Conservation (phyloP, 2,329 filamentous ascomycete species). For the Saccharata proteae region DNA sequence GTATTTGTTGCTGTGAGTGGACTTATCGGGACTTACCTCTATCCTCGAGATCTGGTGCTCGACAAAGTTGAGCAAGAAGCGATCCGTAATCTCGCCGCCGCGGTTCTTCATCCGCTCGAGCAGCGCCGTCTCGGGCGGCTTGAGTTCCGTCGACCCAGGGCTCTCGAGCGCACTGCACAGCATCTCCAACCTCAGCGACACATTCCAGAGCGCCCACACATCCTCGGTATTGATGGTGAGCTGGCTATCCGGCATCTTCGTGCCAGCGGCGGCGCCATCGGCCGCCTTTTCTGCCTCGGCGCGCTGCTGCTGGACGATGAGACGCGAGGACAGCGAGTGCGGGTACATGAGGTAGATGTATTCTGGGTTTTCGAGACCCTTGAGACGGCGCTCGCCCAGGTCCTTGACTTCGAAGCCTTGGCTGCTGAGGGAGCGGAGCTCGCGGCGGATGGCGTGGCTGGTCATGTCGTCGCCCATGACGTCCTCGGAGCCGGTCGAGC, state of each 20-base stretch:
- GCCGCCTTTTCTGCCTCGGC: constrained; percentile 34
- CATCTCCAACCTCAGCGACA: constrained; percentile 84
- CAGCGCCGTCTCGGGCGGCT: constrained; percentile 71
- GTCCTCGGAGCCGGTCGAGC: constrained; percentile 59
- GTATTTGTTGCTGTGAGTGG: too few relatives aligned
- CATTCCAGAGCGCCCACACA: constrained; percentile 81
- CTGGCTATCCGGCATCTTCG: constrained; percentile 49
- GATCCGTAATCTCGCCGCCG: constrained; percentile 78
- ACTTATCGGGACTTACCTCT: constrained; percentile 52
- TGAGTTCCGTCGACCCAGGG: constrained; percentile 48
- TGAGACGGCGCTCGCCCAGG: constrained; percentile 86
- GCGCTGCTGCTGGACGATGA: constrained; percentile 53
- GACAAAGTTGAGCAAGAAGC: constrained; percentile 77
- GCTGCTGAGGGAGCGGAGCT: constrained; percentile 73
- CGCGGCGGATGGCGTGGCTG: constrained; percentile 68
- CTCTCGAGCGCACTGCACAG: constrained; percentile 81
- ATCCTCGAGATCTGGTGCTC: constrained; percentile 93
- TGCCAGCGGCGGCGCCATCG: constrained; percentile 41
- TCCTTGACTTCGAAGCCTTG: constrained; percentile 97
- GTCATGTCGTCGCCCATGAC: constrained; percentile 63
- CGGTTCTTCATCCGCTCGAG: constrained; percentile 60
- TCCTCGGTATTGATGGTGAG: constrained; percentile 73
- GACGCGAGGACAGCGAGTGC: constrained; percentile 70
- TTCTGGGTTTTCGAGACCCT: constrained; percentile 94
- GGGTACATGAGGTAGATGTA: constrained; percentile 93